A percentile compares a stretch with the other conserved stretches of the same genome.
phyloP scores from a whole-genome alignment of 345 rosid genomes.

The Rubroshorea leprosula region DNA sequence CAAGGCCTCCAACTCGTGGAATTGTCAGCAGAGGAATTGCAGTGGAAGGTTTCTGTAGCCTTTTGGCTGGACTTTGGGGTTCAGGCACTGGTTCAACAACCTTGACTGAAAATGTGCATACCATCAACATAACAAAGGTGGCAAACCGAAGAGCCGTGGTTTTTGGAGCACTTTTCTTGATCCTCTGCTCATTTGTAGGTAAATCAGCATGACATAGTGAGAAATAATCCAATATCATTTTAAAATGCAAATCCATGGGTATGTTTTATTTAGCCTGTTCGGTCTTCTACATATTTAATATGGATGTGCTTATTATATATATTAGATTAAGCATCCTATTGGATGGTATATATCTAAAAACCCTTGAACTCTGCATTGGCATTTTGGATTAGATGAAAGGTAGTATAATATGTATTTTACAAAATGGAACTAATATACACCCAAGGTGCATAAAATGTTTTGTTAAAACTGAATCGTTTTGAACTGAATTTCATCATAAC shows the following conservation, averaged over 20 bases:
- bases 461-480: too few relatives aligned
- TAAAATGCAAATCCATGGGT: neutral
- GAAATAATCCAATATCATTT: neutral
- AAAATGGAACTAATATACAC: too few relatives aligned
- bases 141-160: slow-evolving; percentile 64
- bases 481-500: too few relatives aligned
- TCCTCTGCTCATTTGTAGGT: slow-evolving; percentile 73
- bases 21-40: slow-evolving; percentile 94
- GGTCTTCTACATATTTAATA: too few relatives aligned
- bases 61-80: slow-evolving; percentile 96
- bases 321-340: too few relatives aligned
- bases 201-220: slow-evolving; percentile 12
- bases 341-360: too few relatives aligned
- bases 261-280: too few relatives aligned
- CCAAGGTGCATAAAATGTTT: too few relatives aligned
- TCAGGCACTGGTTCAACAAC: slow-evolving; percentile 84
- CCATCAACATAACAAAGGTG: slow-evolving; percentile 67
- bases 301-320: too few relatives aligned
- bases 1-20: slow-evolving; percentile 70
- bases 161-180: slow-evolving; percentile 63
- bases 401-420: too few relatives aligned
- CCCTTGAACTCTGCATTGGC: too few relatives aligned
- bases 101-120: slow-evolving; percentile 77
- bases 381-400: too few relatives aligned
- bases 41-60: slow-evolving; percentile 85